phyloP scores from a whole-genome alignment of 495 filamentous ascomycete genomes.

The Trichoderma virens region DNA sequence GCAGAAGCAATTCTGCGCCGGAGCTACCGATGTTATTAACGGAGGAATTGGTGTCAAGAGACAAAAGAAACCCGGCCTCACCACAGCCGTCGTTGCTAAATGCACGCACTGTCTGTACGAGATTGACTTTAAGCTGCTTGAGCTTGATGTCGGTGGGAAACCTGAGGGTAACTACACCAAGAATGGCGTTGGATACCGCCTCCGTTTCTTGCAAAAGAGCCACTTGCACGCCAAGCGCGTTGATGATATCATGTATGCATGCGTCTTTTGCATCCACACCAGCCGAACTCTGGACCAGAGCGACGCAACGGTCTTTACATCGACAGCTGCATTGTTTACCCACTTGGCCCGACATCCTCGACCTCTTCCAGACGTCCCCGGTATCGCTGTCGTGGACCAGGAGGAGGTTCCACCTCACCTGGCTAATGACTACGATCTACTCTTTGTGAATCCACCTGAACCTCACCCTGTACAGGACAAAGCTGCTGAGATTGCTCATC shows the following conservation, averaged over 20 bases:
- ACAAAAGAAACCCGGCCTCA: conserved; percentile 24
- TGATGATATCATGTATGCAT: conserved; percentile 32
- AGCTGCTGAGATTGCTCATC: conserved; percentile 20
- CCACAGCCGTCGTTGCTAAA: conserved; percentile 24
- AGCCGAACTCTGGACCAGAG: conserved; percentile 28
- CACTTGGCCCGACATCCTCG: conserved; percentile 35
- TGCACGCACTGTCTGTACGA: conserved; percentile 35
- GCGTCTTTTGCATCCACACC: conserved; percentile 34
- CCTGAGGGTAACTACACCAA: conserved; percentile 30
- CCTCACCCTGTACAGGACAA: conserved; percentile 23
- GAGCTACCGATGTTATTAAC: conserved; percentile 28
- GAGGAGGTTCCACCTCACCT: conserved; percentile 15
- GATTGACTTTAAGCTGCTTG: conserved; percentile 29
- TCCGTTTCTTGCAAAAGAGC: conserved; percentile 36
- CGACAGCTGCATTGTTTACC: conserved; percentile 28
- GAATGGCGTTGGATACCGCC: conserved; percentile 27
- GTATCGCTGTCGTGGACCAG: conserved; percentile 31
- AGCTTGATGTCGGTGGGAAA: conserved; percentile 29
- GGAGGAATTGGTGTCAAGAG: conserved; percentile 31
- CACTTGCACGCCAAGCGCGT: conserved; percentile 28
- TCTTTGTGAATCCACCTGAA: conserved; percentile 29
- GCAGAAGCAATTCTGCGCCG: conserved; percentile 37
- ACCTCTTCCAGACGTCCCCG: conserved; percentile 31
- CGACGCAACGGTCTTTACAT: conserved; percentile 37
- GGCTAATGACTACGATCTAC: conserved; percentile 38